Conservation (phyloP, 176 grass and related monocot species). For the Carex cristatella region DNA sequence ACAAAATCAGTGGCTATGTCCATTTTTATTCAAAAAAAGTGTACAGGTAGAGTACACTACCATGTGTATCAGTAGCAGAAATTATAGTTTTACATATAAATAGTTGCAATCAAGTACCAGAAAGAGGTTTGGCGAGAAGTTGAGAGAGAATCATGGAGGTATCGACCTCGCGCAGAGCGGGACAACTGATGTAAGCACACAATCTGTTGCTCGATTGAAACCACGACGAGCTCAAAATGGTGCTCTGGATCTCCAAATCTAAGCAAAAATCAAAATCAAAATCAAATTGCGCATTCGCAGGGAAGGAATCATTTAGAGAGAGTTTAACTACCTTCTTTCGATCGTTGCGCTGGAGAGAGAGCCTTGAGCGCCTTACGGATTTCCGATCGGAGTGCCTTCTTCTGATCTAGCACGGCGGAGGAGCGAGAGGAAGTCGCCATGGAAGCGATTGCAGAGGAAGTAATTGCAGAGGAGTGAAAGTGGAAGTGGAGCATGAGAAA, state of each 20-base stretch:
- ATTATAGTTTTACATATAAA: not conserved
- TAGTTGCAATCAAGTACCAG: constrained; percentile 33
- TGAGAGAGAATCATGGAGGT: constrained; percentile 65
- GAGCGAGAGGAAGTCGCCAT: not conserved
- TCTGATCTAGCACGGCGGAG: constrained; percentile 35
- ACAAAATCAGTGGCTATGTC: too few species aligned
- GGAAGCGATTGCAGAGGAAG: not conserved
- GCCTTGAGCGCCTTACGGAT: constrained; percentile 68
- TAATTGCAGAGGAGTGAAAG: not conserved
- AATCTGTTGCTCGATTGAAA: constrained; percentile 53
- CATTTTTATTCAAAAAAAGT: too few species aligned
- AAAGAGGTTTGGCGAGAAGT: constrained; percentile 27
- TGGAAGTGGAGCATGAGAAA: constrained; percentile 1
- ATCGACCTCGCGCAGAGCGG: constrained; percentile 69
- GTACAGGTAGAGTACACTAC: not conserved
- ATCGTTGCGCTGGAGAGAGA: constrained; percentile 49
- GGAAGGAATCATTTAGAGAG: too few species aligned
- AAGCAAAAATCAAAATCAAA: too few species aligned
- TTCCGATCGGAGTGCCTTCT: constrained; percentile 59
- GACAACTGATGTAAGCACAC: constrained; percentile 87
- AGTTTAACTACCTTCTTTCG: constrained; percentile 53
- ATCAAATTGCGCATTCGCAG: too few species aligned
- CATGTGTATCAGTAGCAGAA: not conserved
- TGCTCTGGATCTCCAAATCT: constrained; percentile 70
- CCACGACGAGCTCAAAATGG: constrained; percentile 74